Percentiles rank a stretch among this genome's conserved stretches.
These are phyloP conservation scores for Hura crepitans DNA, from an alignment of 441 rosid species.

Conservation along the genomic window DNA sequence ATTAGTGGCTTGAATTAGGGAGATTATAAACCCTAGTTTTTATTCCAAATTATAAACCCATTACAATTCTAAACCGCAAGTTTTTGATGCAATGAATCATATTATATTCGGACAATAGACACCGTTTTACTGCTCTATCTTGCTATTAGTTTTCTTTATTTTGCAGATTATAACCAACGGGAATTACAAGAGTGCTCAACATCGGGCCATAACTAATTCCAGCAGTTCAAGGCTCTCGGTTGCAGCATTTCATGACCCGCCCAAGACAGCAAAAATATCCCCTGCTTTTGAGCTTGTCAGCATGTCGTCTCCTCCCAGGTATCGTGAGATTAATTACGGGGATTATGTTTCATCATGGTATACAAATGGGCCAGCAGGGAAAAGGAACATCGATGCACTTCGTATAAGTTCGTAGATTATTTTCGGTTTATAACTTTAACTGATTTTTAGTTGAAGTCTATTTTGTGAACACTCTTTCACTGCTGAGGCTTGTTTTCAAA, in stretches of 20 bases:
- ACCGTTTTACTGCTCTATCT: not conserved
- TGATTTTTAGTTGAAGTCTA: too few relatives aligned
- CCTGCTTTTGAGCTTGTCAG: conserved; percentile 54
- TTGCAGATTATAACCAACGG: conserved; percentile 84
- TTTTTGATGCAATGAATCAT: not conserved
- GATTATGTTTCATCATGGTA: conserved; percentile 78
- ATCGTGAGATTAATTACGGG: conserved; percentile 51
- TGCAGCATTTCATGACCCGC: conserved; percentile 87
- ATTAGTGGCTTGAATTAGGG: too few relatives aligned
- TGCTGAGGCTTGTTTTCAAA: too few relatives aligned
- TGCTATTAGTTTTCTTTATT: not conserved
- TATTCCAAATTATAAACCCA: too few relatives aligned
- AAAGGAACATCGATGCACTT: conserved; percentile 71
- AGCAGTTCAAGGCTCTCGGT: conserved; percentile 60
- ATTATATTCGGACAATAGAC: not conserved
- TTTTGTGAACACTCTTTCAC: too few relatives aligned
- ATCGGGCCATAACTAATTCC: conserved; percentile 67
- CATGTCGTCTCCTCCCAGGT: conserved; percentile 36
- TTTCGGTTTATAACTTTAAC: too few relatives aligned
- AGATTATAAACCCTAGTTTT: too few relatives aligned
- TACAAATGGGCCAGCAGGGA: conserved; percentile 72
- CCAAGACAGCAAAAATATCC: conserved; percentile 51
- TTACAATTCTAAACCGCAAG: too few relatives aligned
- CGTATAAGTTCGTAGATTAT: too few relatives aligned
- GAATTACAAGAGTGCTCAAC: conserved; percentile 57